Percentiles rank a stretch among this genome's conserved stretches.
Evolutionary conservation across 1,139 yeast genomes (phyloP).

Genomic region (Nakaseomyces kungkrabaensis): DNA sequence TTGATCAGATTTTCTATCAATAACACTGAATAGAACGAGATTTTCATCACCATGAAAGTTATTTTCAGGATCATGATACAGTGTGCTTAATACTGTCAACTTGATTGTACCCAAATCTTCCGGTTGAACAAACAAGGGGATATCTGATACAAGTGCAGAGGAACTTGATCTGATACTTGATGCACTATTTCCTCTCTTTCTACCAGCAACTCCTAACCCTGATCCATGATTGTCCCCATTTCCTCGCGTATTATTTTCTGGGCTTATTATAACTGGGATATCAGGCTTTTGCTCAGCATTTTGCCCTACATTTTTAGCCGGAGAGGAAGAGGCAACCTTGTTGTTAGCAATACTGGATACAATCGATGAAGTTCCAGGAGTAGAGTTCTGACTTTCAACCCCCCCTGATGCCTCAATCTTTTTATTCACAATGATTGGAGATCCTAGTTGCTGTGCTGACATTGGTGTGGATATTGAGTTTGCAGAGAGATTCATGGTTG

Average conservation of each 20-base stretch:
- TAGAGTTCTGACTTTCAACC: not conserved
- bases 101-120: conserved; percentile 54
- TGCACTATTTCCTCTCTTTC: not conserved
- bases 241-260: not conserved
- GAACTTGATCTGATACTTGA: conserved; percentile 1
- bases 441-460: conserved; percentile 10
- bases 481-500: not conserved
- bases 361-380: conserved; percentile 4
- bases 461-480: not conserved
- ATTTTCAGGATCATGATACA: conserved; percentile 35
- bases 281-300: not conserved
- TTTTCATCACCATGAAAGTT: conserved; percentile 30
- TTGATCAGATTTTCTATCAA: conserved; percentile 48
- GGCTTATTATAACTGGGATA: not conserved
- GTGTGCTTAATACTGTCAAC: conserved; percentile 49
- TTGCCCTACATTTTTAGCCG: not conserved
- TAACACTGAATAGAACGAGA: conserved; percentile 53
- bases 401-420: conserved; percentile 5
- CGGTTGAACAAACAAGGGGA: conserved; percentile 51
- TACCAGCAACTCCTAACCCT: not conserved
- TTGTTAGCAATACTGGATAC: conserved; percentile 3
- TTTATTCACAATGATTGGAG: conserved; percentile 16
- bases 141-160: conserved; percentile 20
- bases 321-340: not conserved
- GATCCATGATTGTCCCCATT: not conserved